Percentiles rank a stretch among this genome's conserved stretches.
These are phyloP conservation scores for Hibiscus syriacus DNA, from an alignment of 345 rosid species.

Conservation along the genomic window DNA sequence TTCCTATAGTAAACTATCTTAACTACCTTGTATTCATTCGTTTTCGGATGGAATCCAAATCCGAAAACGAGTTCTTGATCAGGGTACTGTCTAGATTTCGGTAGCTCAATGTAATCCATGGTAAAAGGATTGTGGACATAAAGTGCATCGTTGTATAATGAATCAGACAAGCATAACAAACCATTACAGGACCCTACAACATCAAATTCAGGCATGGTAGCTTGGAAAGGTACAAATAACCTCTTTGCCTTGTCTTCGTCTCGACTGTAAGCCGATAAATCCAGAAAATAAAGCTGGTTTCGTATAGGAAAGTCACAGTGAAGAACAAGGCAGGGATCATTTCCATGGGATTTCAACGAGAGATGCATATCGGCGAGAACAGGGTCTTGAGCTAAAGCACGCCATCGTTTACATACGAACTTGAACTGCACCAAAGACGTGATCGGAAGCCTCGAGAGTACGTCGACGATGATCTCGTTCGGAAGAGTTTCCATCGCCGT, in stretches of 20 bases:
- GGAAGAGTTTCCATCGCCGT: neutral
- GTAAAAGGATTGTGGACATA: conserved; percentile 58
- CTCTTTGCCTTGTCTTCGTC: conserved; percentile 30
- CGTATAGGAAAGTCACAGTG: conserved; percentile 51
- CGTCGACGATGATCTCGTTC: neutral
- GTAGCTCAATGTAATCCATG: conserved; percentile 32
- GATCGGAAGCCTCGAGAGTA: neutral
- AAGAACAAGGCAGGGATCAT: conserved; percentile 46
- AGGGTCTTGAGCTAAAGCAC: conserved; percentile 30
- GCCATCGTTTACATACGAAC: neutral
- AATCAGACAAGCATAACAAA: conserved; percentile 44
- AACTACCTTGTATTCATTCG: conserved; percentile 52
- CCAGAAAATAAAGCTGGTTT: conserved; percentile 42
- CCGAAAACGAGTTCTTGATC: conserved; percentile 50
- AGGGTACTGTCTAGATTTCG: conserved; percentile 25
- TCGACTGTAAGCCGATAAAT: conserved; percentile 26
- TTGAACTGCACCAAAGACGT: neutral
- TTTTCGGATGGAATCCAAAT: conserved; percentile 42
- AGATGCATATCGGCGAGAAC: conserved; percentile 24
- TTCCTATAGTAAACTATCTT: conserved; percentile 47
- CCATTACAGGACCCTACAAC: conserved; percentile 59
- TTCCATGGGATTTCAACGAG: conserved; percentile 4
- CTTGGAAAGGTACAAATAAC: conserved; percentile 29
- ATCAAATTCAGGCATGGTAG: conserved; percentile 40
- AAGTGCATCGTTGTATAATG: conserved; percentile 28